Percentiles rank a stretch among this genome's conserved stretches.
These are phyloP conservation scores for Daldinia sp. DNA, from an alignment of 2,329 filamentous ascomycete species.

Conservation along the genomic window DNA sequence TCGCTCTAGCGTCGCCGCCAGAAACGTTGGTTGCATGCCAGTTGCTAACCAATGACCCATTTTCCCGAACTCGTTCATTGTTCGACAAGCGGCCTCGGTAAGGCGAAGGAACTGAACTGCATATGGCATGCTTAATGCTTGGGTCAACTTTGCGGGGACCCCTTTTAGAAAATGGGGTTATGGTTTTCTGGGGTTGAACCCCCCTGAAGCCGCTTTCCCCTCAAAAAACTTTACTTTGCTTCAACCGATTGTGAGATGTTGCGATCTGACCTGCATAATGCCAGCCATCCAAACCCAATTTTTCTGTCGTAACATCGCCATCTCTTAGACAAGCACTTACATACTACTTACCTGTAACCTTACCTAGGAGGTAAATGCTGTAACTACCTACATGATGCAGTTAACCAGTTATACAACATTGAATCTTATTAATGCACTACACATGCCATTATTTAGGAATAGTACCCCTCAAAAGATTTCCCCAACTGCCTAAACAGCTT, in stretches of 20 bases:
- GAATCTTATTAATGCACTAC: no score
- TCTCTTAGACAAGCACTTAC: neutral
- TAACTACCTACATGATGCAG: no score
- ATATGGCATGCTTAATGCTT: neutral
- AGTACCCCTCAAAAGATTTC: neutral
- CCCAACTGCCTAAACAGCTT: neutral
- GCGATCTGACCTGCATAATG: constrained; percentile 36
- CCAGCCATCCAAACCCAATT: constrained; percentile 7
- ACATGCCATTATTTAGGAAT: neutral
- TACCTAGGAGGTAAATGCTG: no score
- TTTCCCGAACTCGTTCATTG: constrained; percentile 20
- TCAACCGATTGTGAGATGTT: constrained; percentile 29
- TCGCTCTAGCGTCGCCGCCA: constrained; percentile 32
- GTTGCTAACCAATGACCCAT: constrained; percentile 9
- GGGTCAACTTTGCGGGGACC: constrained; percentile 19
- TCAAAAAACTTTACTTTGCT: constrained; percentile 12
- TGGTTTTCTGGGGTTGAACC: constrained; percentile 16
- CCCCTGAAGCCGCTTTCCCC: constrained; percentile 17
- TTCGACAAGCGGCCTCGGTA: neutral
- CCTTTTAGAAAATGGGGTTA: constrained; percentile 14
- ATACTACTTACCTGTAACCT: neutral
- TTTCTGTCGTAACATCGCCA: constrained; percentile 13
- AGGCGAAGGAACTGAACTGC: constrained; percentile 1
- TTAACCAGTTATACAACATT: no score
- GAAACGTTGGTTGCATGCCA: constrained; percentile 18